phyloP scores from a whole-genome alignment of 169 alveolate species.

The Cryptosporidium ryanae region DNA sequence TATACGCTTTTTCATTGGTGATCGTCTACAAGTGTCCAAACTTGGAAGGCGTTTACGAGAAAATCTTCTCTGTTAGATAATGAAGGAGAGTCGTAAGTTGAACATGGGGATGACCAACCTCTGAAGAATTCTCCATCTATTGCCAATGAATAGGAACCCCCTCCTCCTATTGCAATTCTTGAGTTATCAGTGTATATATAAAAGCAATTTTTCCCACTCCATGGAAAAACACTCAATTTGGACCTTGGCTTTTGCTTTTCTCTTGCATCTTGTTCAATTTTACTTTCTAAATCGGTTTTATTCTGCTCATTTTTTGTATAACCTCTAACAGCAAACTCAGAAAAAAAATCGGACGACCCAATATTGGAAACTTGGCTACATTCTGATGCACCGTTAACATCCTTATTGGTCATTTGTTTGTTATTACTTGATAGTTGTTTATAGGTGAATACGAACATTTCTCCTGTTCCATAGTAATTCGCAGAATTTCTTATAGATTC shows the following conservation, averaged over 20 bases:
- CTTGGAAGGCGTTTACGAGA: slow-evolving; percentile 61
- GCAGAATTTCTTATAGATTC: slow-evolving; percentile 79
- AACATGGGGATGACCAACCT: slow-evolving; percentile 80
- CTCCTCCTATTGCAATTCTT: slow-evolving; percentile 83
- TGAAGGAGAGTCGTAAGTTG: slow-evolving; percentile 77
- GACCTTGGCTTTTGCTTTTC: slow-evolving; percentile 4
- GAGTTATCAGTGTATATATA: slow-evolving; percentile 81
- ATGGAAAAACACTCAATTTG: slow-evolving; percentile 79
- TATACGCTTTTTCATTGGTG: slow-evolving; percentile 6
- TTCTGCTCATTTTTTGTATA: slow-evolving; percentile 5
- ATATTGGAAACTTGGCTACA: neutral
- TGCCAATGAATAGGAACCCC: slow-evolving; percentile 82
- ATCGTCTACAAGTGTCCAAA: slow-evolving; percentile 72
- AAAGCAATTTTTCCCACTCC: slow-evolving; percentile 82
- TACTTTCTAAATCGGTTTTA: neutral
- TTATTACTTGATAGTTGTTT: slow-evolving; percentile 18
- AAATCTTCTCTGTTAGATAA: slow-evolving; percentile 60
- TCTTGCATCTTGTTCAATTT: neutral
- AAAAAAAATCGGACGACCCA: neutral
- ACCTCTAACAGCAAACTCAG: slow-evolving; percentile 49
- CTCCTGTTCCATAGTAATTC: slow-evolving; percentile 88
- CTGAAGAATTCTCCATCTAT: slow-evolving; percentile 81
- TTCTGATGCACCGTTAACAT: neutral
- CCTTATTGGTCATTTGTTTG: neutral
- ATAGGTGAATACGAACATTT: slow-evolving; percentile 80